phyloP scores from a whole-genome alignment of 2,329 filamentous ascomycete genomes.

The Fusarium tricinctum region DNA sequence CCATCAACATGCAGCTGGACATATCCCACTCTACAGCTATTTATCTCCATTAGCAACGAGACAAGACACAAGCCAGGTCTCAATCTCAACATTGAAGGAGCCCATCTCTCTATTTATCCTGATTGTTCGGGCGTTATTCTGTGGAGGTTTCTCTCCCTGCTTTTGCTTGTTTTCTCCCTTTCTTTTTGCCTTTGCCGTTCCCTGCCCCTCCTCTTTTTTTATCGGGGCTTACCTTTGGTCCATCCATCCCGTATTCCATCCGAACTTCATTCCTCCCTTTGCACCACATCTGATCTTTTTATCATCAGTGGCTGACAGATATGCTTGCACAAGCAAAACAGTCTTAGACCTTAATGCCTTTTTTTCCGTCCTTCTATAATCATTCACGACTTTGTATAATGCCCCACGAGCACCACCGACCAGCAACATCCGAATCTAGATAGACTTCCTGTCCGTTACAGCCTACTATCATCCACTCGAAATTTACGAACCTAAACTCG shows the following conservation, averaged over 20 bases:
- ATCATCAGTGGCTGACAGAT: slow-evolving; percentile 43
- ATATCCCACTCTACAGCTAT: slow-evolving; percentile 31
- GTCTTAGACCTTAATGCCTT: slow-evolving; percentile 50
- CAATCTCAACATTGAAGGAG: slow-evolving; percentile 9
- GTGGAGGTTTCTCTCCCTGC: slow-evolving; percentile 33
- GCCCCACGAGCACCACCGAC: slow-evolving; percentile 44
- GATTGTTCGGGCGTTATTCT: slow-evolving; percentile 19
- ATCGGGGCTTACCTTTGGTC: slow-evolving; percentile 41
- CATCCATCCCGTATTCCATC: slow-evolving; percentile 44
- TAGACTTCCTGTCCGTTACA: slow-evolving; percentile 40
- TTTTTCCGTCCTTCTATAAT: slow-evolving; percentile 46
- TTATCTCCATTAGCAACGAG: slow-evolving; percentile 41
- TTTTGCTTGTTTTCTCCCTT: slow-evolving; percentile 35
- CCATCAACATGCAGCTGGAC: slow-evolving; percentile 31
- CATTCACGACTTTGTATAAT: slow-evolving; percentile 49
- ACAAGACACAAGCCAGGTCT: slow-evolving; percentile 32
- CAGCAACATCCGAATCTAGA: slow-evolving; percentile 37
- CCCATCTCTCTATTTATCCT: slow-evolving; percentile 20
- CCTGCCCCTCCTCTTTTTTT: slow-evolving; percentile 49
- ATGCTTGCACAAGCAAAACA: slow-evolving; percentile 40
- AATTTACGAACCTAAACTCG: slow-evolving; percentile 18
- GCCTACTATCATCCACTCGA: slow-evolving; percentile 38
- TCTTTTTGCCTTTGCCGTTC: slow-evolving; percentile 17
- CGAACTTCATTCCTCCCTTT: slow-evolving; percentile 46
- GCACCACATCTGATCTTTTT: slow-evolving; percentile 32